phyloP scores from a whole-genome alignment of 371 early-diverging fungal genomes.

The Vavraia culicis region DNA sequence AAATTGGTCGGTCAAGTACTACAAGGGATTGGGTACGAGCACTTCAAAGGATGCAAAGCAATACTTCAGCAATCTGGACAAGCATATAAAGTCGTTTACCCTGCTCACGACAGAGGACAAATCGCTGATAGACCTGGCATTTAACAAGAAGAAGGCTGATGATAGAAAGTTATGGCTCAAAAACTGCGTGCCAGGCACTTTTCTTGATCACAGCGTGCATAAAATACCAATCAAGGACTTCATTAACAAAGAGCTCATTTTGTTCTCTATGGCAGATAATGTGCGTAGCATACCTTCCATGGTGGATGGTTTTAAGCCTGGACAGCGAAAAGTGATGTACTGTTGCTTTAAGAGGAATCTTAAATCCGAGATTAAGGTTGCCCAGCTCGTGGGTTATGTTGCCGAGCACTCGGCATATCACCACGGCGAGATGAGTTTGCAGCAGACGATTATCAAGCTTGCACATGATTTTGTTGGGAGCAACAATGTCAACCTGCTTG shows the following conservation, averaged over 20 bases:
- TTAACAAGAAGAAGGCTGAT: slow-evolving; percentile 79
- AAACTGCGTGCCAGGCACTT: slow-evolving; percentile 66
- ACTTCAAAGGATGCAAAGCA: slow-evolving; percentile 67
- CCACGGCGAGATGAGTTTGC: slow-evolving; percentile 78
- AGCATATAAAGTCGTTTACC: slow-evolving; percentile 67
- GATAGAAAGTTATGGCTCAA: slow-evolving; percentile 86
- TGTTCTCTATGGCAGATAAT: slow-evolving; percentile 91
- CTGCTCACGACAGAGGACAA: slow-evolving; percentile 51
- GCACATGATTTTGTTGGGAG: slow-evolving; percentile 87
- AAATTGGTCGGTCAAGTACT: slow-evolving; percentile 60
- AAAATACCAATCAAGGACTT: slow-evolving; percentile 71
- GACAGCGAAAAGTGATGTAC: slow-evolving; percentile 87
- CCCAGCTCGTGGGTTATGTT: slow-evolving; percentile 77
- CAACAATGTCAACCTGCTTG: slow-evolving; percentile 75
- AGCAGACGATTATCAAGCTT: slow-evolving; percentile 71
- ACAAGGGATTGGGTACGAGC: slow-evolving; percentile 89
- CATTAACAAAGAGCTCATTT: slow-evolving; percentile 82
- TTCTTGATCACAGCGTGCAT: slow-evolving; percentile 58
- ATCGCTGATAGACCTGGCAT: slow-evolving; percentile 75
- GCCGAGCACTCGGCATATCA: slow-evolving; percentile 80
- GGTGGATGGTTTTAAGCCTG: slow-evolving; percentile 93
- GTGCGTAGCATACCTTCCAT: slow-evolving; percentile 82
- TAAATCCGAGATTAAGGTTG: slow-evolving; percentile 68
- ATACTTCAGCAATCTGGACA: slow-evolving; percentile 61
- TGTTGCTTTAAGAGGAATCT: slow-evolving; percentile 68